Evolutionary conservation across 345 rosid genomes (phyloP), one percentile per base, ranked within the genome.

Genomic region (Corchorus capsularis): DNA sequence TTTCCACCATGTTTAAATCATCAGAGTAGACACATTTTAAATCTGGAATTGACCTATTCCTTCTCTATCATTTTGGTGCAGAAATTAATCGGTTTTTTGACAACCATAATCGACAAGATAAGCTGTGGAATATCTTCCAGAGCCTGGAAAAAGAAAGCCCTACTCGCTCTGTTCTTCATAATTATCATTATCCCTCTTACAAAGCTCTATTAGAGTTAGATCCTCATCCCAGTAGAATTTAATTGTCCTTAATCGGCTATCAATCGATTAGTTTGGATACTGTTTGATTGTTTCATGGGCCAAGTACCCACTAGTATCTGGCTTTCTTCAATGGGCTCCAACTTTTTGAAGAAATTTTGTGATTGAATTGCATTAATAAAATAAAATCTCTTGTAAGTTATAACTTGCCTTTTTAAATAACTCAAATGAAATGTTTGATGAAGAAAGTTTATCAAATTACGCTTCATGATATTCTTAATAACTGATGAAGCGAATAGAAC

Each of bases 81-180:
- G 94, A 86, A 84, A 82, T 63, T 83, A 37, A 82, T 86, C 45
- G 84, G 77, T 15, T 71, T 72, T 17, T 17, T 43, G 2, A 79
- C 54, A 63, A 49, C 34, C 35, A 37, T 37, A 10, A 4, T 68
- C 57, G 82, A 85, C 56, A 82, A 78, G 77, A 79, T 84, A 13
- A 66, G 85, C 82, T 63, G 62, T 66, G 37, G 27, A 41, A 32
- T 65, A 15, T 20, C 66, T 27, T 77, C 83, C 61, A 79, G 60
- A 74, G 35, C 72, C 19, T 69, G 70, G 72, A 77, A 49, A 69
- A 79, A 60, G 52, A 73, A 78, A 66, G 56, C 46, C 47, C 13
- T 69, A 35, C 35, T 84, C 13, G 43, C 45, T 81, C 69, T 85
- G 59, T 41, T 85, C n/a, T 45, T 78, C n/a, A 47, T 71, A 64